phyloP scores from a whole-genome alignment of 2,329 filamentous ascomycete species.

The Didymella segeticola region DNA sequence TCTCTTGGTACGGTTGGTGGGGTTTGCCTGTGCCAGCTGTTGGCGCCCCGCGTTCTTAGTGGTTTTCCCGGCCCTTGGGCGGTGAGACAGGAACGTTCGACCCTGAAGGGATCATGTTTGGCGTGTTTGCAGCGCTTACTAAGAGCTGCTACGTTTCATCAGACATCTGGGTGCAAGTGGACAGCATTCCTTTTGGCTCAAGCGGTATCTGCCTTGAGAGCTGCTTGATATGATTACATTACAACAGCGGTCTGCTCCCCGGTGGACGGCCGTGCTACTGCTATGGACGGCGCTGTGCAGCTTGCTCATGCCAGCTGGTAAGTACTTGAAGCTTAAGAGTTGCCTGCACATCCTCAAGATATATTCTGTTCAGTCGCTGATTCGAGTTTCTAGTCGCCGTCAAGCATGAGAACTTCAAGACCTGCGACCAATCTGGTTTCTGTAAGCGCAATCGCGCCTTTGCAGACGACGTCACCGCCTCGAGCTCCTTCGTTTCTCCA shows the following conservation, averaged over 20 bases:
- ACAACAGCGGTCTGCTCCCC: conserved; percentile 55
- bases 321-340: conserved; percentile 23
- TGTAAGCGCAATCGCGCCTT: conserved; percentile 93
- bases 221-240: conserved; percentile 38
- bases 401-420: conserved; percentile 98
- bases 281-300: conserved; percentile 43
- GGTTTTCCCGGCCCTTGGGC: background rate
- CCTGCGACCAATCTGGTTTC: conserved; percentile 93
- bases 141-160: conserved; percentile 19
- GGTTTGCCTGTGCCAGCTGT: conserved; percentile 26
- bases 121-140: conserved; percentile 17
- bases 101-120: background rate
- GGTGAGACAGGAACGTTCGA: background rate
- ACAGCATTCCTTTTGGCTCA: conserved; percentile 8
- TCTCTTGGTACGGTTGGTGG: conserved; percentile 30
- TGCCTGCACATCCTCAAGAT: background rate
- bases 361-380: conserved; percentile 8
- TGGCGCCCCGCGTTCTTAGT: conserved; percentile 16
- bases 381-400: conserved; percentile 68
- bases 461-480: conserved; percentile 75
- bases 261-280: conserved; percentile 64
- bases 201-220: conserved; percentile 28
- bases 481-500: conserved; percentile 77
- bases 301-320: conserved; percentile 48
- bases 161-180: conserved; percentile 12